phyloP scores from a whole-genome alignment of 129 eudicot genomes.

The Flaveria robusta region DNA sequence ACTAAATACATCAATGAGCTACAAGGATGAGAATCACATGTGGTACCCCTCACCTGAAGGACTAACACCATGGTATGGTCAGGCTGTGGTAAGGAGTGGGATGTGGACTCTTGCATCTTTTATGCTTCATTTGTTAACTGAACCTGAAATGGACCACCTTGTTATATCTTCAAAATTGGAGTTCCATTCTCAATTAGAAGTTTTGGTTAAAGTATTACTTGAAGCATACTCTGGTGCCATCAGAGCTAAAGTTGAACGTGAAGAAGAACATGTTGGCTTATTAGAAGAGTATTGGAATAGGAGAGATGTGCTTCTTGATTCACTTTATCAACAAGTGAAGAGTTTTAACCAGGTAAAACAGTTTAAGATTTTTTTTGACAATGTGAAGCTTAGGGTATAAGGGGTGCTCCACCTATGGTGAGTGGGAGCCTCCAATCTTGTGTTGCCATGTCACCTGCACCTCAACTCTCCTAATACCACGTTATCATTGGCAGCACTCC shows the following conservation, averaged over 20 bases:
- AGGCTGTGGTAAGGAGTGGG: conserved; percentile 71
- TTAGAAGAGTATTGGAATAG: conserved; percentile 71
- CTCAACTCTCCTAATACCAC: no score
- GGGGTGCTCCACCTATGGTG: no score
- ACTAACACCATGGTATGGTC: conserved; percentile 91
- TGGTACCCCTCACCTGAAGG: conserved; percentile 97
- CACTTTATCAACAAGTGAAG: conserved; percentile 77
- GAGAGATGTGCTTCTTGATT: conserved; percentile 73
- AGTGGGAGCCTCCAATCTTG: no score
- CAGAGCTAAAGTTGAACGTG: conserved; percentile 78
- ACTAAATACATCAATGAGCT: conserved; percentile 57
- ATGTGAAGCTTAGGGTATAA: background rate
- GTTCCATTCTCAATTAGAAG: conserved; percentile 58
- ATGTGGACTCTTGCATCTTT: conserved; percentile 79
- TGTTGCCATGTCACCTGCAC: no score
- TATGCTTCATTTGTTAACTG: conserved; percentile 69
- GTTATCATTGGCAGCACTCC: no score
- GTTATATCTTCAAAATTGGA: conserved; percentile 57
- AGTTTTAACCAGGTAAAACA: conserved; percentile 65
- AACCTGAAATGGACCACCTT: conserved; percentile 48
- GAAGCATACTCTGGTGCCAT: conserved; percentile 89
- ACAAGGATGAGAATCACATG: conserved; percentile 76
- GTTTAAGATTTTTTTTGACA: background rate
- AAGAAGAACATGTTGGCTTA: conserved; percentile 71
- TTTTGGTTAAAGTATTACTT: conserved; percentile 67